Conservation (phyloP, 257 asterid species). For the Scutellaria galericulata region DNA sequence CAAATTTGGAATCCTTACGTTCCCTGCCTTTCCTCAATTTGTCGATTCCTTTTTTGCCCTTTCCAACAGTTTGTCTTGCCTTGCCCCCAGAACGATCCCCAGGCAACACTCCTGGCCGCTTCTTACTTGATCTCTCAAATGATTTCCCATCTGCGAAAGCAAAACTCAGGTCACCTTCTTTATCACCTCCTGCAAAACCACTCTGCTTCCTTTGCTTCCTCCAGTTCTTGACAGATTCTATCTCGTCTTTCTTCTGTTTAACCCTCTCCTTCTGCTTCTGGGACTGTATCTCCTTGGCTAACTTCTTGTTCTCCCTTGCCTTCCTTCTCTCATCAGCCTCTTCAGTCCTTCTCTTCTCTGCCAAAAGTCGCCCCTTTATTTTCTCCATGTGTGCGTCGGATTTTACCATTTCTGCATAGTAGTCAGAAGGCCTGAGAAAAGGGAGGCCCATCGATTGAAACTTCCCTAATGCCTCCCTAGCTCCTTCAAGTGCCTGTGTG, state of each 20-base stretch:
- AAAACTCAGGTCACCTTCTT: conserved; percentile 56
- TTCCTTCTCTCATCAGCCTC: conserved; percentile 93
- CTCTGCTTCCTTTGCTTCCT: conserved; percentile 85
- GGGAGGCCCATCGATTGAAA: conserved; percentile 68
- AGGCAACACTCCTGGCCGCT: conserved; percentile 76
- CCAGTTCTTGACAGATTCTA: conserved; percentile 94
- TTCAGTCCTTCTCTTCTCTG: conserved; percentile 76
- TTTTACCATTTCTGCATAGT: conserved; percentile 94
- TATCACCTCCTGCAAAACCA: conserved; percentile 61
- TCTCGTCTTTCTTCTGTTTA: conserved; percentile 85
- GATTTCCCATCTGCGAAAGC: conserved; percentile 72
- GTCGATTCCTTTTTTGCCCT: conserved; percentile 56
- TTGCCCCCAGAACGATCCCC: conserved; percentile 93
- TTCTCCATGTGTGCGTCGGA: conserved; percentile 90
- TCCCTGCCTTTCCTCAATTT: conserved; percentile 62
- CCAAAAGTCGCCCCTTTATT: conserved; percentile 79
- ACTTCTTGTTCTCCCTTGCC: conserved; percentile 83
- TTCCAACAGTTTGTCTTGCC: conserved; percentile 44
- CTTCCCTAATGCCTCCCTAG: conserved; percentile 62
- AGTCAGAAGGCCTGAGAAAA: conserved; percentile 80
- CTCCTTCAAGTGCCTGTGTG: conserved; percentile 85
- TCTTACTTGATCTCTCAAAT: conserved; percentile 64
- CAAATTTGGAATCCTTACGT: conserved; percentile 65
- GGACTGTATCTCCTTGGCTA: conserved; percentile 81
- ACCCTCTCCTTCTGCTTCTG: conserved; percentile 80